A percentile compares a stretch with the other conserved stretches of the same genome.
phyloP scores from a whole-genome alignment of 345 rosid species.

The Arabidopsis suecica region DNA sequence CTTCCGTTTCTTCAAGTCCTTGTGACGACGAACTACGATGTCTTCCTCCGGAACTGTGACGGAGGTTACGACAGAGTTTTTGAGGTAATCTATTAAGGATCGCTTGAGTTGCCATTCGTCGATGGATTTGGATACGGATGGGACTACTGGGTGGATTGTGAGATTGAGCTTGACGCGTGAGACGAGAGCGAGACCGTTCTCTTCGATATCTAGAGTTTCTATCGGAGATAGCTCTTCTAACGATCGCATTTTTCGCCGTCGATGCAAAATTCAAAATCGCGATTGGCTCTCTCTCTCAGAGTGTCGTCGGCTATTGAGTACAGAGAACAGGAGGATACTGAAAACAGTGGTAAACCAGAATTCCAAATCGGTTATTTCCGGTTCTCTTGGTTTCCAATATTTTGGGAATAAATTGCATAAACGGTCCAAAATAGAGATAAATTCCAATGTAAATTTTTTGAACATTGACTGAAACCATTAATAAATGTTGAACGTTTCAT shows the following conservation, averaged over 20 bases:
- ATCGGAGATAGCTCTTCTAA: slow-evolving; percentile 65
- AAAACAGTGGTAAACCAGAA: neutral
- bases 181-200: slow-evolving; percentile 60
- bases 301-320: neutral
- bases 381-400: no score
- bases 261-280: slow-evolving; percentile 20
- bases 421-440: neutral
- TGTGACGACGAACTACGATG: slow-evolving; percentile 62
- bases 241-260: slow-evolving; percentile 53
- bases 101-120: slow-evolving; percentile 94
- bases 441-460: no score
- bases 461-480: no score
- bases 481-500: no score
- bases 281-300: neutral
- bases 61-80: slow-evolving; percentile 57
- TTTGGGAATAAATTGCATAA: neutral
- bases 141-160: slow-evolving; percentile 59
- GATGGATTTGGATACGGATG: slow-evolving; percentile 68
- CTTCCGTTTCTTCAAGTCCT: slow-evolving; percentile 86
- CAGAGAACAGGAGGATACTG: neutral
- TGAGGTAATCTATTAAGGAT: slow-evolving; percentile 71
- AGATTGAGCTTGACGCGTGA: slow-evolving; percentile 78
- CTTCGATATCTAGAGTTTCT: slow-evolving; percentile 67
- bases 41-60: slow-evolving; percentile 69
- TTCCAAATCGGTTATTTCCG: neutral